A percentile compares a stretch with the other conserved stretches of the same genome.
phyloP scores from a whole-genome alignment of 2,329 filamentous ascomycete genomes.

The Ascochyta lentis region DNA sequence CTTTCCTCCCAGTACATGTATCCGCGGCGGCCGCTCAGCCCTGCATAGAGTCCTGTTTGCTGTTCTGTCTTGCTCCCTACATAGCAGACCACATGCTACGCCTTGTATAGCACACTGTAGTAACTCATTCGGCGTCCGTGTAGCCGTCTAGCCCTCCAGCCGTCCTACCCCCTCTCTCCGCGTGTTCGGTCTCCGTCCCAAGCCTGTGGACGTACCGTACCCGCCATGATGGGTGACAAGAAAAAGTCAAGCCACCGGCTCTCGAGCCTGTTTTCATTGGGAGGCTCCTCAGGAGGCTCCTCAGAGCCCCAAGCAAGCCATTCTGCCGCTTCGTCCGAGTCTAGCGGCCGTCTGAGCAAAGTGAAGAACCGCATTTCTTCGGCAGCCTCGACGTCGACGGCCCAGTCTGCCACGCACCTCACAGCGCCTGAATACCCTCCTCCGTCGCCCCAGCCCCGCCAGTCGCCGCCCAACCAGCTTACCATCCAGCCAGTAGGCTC shows the following conservation, averaged over 20 bases:
- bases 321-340: slow-evolving; percentile 38
- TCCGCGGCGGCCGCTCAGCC: slow-evolving; percentile 16
- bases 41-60: slow-evolving; percentile 32
- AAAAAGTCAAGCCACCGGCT: slow-evolving; percentile 44
- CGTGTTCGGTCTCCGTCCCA: background rate
- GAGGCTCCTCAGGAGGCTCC: slow-evolving; percentile 26
- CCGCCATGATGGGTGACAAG: slow-evolving; percentile 36
- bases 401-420: slow-evolving; percentile 30
- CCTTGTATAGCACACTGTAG: slow-evolving; percentile 7
- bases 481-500: slow-evolving; percentile 38
- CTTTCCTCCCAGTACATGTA: slow-evolving; percentile 21
- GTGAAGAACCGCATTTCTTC: slow-evolving; percentile 44
- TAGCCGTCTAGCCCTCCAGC: slow-evolving; percentile 1
- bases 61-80: slow-evolving; percentile 18
- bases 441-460: slow-evolving; percentile 28
- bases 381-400: slow-evolving; percentile 15
- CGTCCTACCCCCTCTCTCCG: background rate
- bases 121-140: slow-evolving; percentile 2
- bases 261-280: slow-evolving; percentile 43
- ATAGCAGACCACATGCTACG: slow-evolving; percentile 17
- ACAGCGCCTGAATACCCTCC: slow-evolving; percentile 39
- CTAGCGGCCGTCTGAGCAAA: slow-evolving; percentile 38
- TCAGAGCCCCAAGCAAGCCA: slow-evolving; percentile 24
- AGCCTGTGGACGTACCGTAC: background rate
- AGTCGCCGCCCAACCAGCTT: slow-evolving; percentile 24